Percentiles rank a stretch among this genome's conserved stretches.
phyloP scores from a whole-genome alignment of 495 filamentous ascomycete species.

The Penicillium turbatum region DNA sequence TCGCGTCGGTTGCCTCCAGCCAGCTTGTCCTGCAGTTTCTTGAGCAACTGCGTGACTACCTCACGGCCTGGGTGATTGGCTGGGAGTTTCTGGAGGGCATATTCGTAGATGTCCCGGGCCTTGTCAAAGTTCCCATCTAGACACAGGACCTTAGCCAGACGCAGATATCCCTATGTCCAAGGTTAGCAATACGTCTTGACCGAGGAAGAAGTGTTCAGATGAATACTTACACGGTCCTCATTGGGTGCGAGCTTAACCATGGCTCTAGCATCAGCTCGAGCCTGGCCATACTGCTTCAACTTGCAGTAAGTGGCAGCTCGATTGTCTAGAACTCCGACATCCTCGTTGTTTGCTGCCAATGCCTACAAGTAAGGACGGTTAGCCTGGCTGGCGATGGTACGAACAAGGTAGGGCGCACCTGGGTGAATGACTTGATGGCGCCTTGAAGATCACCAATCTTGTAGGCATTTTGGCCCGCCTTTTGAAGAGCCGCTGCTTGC shows the following conservation, averaged over 20 bases:
- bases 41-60: constrained; percentile 41
- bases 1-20: constrained; percentile 38
- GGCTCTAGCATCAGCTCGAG: constrained; percentile 54
- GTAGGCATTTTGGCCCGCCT: constrained; percentile 40
- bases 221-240: constrained; percentile 42
- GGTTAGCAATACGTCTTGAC: not conserved
- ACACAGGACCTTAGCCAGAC: constrained; percentile 58
- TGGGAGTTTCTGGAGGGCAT: constrained; percentile 50
- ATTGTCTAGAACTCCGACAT: constrained; percentile 52
- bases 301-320: constrained; percentile 59
- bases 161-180: constrained; percentile 54
- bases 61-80: constrained; percentile 39
- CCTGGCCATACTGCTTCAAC: constrained; percentile 47
- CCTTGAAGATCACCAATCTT: constrained; percentile 36
- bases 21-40: constrained; percentile 45
- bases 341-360: constrained; percentile 26
- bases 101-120: constrained; percentile 58
- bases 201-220: not conserved
- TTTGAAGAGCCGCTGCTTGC: constrained; percentile 19
- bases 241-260: constrained; percentile 53
- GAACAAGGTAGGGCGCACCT: constrained; percentile 27
- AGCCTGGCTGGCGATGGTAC: not conserved
- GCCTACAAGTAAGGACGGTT: constrained; percentile 25
- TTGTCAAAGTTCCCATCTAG: constrained; percentile 49
- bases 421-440: constrained; percentile 40